phyloP scores from a whole-genome alignment of 1,139 yeast species.

The Trichomonascaceae sp. region DNA sequence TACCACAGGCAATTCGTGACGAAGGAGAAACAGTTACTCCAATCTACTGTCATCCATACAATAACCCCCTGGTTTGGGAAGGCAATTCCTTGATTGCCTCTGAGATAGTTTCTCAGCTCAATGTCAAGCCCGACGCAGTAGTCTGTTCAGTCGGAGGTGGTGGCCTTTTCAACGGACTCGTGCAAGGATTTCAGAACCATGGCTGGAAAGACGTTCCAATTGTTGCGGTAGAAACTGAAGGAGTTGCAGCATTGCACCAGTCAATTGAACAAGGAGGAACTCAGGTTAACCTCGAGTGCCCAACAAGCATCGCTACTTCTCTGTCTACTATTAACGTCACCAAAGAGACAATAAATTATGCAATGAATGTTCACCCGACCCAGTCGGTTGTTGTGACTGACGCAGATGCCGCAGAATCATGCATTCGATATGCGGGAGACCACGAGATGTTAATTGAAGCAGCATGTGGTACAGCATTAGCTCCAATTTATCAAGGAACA shows the following conservation, averaged over 20 bases:
- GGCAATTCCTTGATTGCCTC: slow-evolving; percentile 60
- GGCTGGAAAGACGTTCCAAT: slow-evolving; percentile 42
- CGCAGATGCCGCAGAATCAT: slow-evolving; percentile 48
- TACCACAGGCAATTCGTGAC: slow-evolving; percentile 23
- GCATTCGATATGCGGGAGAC: slow-evolving; percentile 46
- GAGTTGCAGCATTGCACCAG: slow-evolving; percentile 51
- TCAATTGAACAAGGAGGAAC: slow-evolving; percentile 40
- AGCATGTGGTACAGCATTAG: slow-evolving; percentile 68
- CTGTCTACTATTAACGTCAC: slow-evolving; percentile 58
- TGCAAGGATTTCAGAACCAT: slow-evolving; percentile 47
- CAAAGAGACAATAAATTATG: slow-evolving; percentile 42
- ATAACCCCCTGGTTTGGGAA: slow-evolving; percentile 60
- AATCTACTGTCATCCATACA: slow-evolving; percentile 67
- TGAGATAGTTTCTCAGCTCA: slow-evolving; percentile 44
- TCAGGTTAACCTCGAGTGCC: slow-evolving; percentile 34
- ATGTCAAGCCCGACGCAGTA: slow-evolving; percentile 46
- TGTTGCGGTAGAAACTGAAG: slow-evolving; percentile 59
- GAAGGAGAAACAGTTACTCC: slow-evolving; percentile 3
- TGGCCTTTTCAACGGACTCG: slow-evolving; percentile 61
- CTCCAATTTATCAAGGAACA: slow-evolving; percentile 40
- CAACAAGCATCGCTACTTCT: slow-evolving; percentile 55
- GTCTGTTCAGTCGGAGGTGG: slow-evolving; percentile 76
- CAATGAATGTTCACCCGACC: slow-evolving; percentile 36
- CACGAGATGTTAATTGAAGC: slow-evolving; percentile 57
- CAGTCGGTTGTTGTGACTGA: slow-evolving; percentile 49